Evolutionary conservation across 2,329 filamentous ascomycete species (phyloP), one percentile per base, ranked within the genome.

Genomic region (Colletotrichum sp.): DNA sequence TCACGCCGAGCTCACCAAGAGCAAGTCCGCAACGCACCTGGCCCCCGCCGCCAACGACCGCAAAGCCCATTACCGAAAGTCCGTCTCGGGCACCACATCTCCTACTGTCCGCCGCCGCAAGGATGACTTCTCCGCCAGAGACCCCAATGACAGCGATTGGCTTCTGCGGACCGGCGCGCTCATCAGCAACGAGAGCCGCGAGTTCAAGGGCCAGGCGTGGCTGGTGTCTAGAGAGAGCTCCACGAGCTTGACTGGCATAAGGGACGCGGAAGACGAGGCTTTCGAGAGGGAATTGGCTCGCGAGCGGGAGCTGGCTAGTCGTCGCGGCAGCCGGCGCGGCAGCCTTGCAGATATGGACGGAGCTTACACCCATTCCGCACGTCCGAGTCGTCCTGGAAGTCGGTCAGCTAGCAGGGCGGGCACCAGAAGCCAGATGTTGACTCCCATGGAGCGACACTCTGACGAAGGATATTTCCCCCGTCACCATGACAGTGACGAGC

Each of bases 161-260:
- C 85, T 94, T 62, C 86, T 93, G 28, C 89, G 92, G 34, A 89
- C 92, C 1, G 92, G 92, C 63, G 91, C 91, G 8, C 81, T 93
- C 63, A 90, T 94, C 79, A 90, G 90, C 72, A 89, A 88, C 68
- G 91, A 92, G 81, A 87, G 92, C 21, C 87, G 92, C 72, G 93
- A 94, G 81, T 92, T 87, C 80, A 94, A 94, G 83, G 93, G 93
- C 16, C 92, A 94, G 83, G 86, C 90, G 16, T 95, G 93, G 93
- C 88, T 95, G 24, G 86, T 91, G n/a, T 91, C 92, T 28, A 88
- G 92, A 63, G 91, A 90, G 71, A 93, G 91, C 81, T 93, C 92
- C 3, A 94, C 92, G 10, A 93, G 90, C 80, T 86, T 94, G 21
- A 85, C 88, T 1, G 90, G 87, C 28, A 83, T 89, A 80, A 86